These are phyloP conservation scores for Penicillium capsulatum DNA, from an alignment of 2,329 filamentous ascomycete genomes.

Conservation along the genomic window DNA sequence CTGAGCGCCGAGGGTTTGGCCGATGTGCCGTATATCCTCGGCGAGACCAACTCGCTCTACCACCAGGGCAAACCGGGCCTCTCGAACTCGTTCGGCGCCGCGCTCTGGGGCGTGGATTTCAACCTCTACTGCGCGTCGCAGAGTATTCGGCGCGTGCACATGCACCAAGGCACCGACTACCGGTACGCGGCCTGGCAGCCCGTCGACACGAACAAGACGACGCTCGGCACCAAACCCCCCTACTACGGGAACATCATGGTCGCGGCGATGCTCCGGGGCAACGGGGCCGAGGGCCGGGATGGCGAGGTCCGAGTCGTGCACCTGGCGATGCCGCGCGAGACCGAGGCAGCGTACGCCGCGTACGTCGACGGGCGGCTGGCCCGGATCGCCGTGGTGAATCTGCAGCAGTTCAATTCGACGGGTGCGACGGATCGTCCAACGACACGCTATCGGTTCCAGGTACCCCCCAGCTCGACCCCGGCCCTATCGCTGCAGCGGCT, in stretches of 20 bases:
- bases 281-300: conserved; percentile 23
- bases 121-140: conserved; percentile 55
- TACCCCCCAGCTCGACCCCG: conserved; percentile 19
- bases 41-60: conserved; percentile 61
- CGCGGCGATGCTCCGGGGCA: conserved; percentile 48
- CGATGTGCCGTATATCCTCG: conserved; percentile 53
- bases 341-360: conserved; percentile 54
- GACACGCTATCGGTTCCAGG: conserved; percentile 24
- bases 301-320: conserved; percentile 48
- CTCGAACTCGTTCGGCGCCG: conserved; percentile 62
- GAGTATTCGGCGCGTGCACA: conserved; percentile 56
- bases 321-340: conserved; percentile 41
- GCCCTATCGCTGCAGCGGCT: conserved; percentile 47
- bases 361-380: conserved; percentile 47
- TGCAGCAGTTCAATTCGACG: conserved; percentile 58
- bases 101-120: conserved; percentile 62
- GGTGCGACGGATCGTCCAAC: conserved; percentile 31
- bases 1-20: conserved; percentile 36
- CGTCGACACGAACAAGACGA: conserved; percentile 47
- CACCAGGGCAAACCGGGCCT: conserved; percentile 59
- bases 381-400: conserved; percentile 55
- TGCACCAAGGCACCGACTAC: conserved; percentile 63
- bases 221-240: conserved; percentile 57
- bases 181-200: conserved; percentile 61
- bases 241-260: conserved; percentile 62